A percentile compares a stretch with the other conserved stretches of the same genome.
Evolutionary conservation across 2,329 filamentous ascomycete species (phyloP).

Genomic region (Hypoxylon sp.): DNA sequence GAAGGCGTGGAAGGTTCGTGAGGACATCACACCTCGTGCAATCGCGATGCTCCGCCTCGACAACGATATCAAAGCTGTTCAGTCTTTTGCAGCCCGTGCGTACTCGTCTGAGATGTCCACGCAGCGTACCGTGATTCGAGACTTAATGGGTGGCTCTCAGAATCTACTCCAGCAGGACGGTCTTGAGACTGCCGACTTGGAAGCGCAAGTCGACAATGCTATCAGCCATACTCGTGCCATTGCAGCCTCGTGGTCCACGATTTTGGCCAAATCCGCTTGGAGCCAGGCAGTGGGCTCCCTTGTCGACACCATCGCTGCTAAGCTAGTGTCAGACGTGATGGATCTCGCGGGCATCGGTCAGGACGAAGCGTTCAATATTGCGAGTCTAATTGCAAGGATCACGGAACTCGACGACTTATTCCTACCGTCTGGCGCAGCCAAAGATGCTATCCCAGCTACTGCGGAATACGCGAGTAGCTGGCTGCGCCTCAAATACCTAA

Average conservation of each 20-base stretch:
- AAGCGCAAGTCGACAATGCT: slow-evolving; percentile 62
- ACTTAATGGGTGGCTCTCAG: slow-evolving; percentile 70
- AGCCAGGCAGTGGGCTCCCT: slow-evolving; percentile 71
- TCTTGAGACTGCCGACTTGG: slow-evolving; percentile 56
- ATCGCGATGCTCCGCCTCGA: slow-evolving; percentile 68
- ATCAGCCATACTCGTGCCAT: slow-evolving; percentile 64
- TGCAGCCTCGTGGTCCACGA: slow-evolving; percentile 67
- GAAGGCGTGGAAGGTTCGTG: slow-evolving; percentile 63
- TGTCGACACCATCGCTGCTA: slow-evolving; percentile 68
- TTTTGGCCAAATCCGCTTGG: slow-evolving; percentile 71
- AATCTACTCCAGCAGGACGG: slow-evolving; percentile 70
- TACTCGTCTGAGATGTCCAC: slow-evolving; percentile 71
- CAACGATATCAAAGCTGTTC: slow-evolving; percentile 69
- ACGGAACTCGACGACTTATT: slow-evolving; percentile 71
- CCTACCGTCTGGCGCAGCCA: slow-evolving; percentile 53
- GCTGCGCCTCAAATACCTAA: slow-evolving; percentile 73
- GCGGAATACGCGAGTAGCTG: slow-evolving; percentile 71
- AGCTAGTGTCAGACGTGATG: slow-evolving; percentile 71
- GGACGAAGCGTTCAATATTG: slow-evolving; percentile 72
- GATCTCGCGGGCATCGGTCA: slow-evolving; percentile 71
- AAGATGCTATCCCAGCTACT: slow-evolving; percentile 64
- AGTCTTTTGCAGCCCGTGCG: slow-evolving; percentile 70
- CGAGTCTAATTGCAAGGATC: slow-evolving; percentile 67
- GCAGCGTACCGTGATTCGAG: slow-evolving; percentile 71
- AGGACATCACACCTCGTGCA: slow-evolving; percentile 63